These are phyloP conservation scores for Sporothrix curviconia DNA, from an alignment of 2,329 filamentous ascomycete genomes.

Conservation along the genomic window DNA sequence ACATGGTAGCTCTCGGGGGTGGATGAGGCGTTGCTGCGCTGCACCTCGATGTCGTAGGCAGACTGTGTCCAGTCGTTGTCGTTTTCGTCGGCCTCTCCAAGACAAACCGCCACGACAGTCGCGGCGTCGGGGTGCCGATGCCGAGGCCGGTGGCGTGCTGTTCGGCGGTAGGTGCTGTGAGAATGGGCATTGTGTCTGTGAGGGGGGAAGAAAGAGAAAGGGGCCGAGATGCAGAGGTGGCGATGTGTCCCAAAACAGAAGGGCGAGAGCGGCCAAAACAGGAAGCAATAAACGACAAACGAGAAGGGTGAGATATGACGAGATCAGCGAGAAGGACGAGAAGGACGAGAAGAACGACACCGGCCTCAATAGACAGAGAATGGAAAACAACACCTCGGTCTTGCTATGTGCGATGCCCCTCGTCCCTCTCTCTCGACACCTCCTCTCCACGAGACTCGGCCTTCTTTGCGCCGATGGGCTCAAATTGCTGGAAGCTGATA, in stretches of 20 bases:
- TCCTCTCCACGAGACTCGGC: background rate
- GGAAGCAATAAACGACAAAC: background rate
- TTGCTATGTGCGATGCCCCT: background rate
- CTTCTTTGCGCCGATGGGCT: background rate
- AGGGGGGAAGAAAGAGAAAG: background rate
- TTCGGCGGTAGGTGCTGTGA: constrained; percentile 17
- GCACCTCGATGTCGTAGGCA: constrained; percentile 18
- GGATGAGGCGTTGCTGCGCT: background rate
- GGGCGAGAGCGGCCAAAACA: background rate
- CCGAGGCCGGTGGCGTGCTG: constrained; percentile 21
- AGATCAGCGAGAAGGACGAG: too few relatives aligned
- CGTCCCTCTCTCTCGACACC: background rate
- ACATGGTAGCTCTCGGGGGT: constrained; percentile 8
- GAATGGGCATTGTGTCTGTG: background rate
- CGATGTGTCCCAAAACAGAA: background rate
- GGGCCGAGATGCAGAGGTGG: background rate
- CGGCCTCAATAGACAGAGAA: background rate
- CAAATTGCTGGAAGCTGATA: too few relatives aligned
- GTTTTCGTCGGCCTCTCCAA: background rate
- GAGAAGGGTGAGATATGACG: too few relatives aligned
- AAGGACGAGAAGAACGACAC: background rate
- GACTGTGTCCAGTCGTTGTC: constrained; percentile 18
- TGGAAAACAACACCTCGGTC: background rate
- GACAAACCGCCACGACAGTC: constrained; percentile 21
- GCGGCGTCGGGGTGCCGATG: constrained; percentile 16